Evolutionary conservation across 2,329 filamentous ascomycete species (phyloP).

Genomic region (Pseudofabraea citricarpa): DNA sequence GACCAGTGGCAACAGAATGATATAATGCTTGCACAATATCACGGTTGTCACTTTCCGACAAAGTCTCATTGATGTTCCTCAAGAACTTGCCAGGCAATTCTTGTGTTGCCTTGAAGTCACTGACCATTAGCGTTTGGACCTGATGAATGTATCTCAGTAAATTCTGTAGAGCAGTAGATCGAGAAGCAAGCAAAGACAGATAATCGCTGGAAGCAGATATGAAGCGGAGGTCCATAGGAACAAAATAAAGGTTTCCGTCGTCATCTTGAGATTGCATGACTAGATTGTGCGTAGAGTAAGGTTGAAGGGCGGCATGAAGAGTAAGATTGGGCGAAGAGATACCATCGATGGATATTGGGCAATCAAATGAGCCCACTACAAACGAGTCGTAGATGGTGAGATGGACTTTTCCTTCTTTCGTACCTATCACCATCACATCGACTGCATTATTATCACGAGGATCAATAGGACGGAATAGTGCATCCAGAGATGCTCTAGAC

Average conservation of each 20-base stretch:
- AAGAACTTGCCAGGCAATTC: slow-evolving; percentile 78
- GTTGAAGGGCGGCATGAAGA: slow-evolving; percentile 66
- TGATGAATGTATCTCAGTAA: slow-evolving; percentile 81
- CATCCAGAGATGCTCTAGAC: slow-evolving; percentile 27
- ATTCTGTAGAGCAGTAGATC: slow-evolving; percentile 83
- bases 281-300: slow-evolving; percentile 71
- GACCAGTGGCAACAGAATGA: slow-evolving; percentile 78
- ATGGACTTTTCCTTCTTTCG: slow-evolving; percentile 65
- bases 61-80: slow-evolving; percentile 68
- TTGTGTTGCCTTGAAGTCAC: slow-evolving; percentile 78
- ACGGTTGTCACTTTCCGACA: slow-evolving; percentile 60
- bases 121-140: slow-evolving; percentile 70
- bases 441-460: slow-evolving; percentile 67
- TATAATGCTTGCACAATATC: slow-evolving; percentile 72
- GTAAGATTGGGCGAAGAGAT: slow-evolving; percentile 30
- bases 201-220: slow-evolving; percentile 74
- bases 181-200: slow-evolving; percentile 77
- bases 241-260: slow-evolving; percentile 46
- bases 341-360: slow-evolving; percentile 29
- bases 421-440: slow-evolving; percentile 73
- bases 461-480: slow-evolving; percentile 32
- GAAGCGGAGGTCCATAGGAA: slow-evolving; percentile 80
- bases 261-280: slow-evolving; percentile 47
- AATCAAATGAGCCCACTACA: slow-evolving; percentile 63
- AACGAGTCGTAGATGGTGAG: slow-evolving; percentile 84